phyloP scores from a whole-genome alignment of 495 filamentous ascomycete species.

The Penicillium antarcticum region DNA sequence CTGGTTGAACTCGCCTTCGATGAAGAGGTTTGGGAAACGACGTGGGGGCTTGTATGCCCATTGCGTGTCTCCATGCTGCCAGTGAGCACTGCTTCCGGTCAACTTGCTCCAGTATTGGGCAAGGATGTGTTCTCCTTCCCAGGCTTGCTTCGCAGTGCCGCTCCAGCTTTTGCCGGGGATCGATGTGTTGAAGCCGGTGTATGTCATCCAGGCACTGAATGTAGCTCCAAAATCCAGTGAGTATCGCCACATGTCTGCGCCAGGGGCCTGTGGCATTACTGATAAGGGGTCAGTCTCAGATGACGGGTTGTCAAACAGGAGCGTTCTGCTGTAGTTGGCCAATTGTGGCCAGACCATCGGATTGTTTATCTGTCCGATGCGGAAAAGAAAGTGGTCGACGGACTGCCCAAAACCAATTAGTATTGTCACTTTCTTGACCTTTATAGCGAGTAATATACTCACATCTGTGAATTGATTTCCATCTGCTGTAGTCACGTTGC shows the following conservation, averaged over 20 bases:
- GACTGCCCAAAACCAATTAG: slow-evolving; percentile 37
- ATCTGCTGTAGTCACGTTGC: slow-evolving; percentile 37
- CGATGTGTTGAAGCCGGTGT: slow-evolving; percentile 46
- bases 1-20: slow-evolving; percentile 63
- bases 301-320: slow-evolving; percentile 31
- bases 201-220: slow-evolving; percentile 58
- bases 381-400: slow-evolving; percentile 54
- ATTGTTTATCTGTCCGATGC: slow-evolving; percentile 54
- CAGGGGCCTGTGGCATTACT: slow-evolving; percentile 57
- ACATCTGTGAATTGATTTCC: slow-evolving; percentile 35
- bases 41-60: slow-evolving; percentile 35
- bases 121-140: slow-evolving; percentile 63
- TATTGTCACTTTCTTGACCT: background rate
- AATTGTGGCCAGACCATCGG: slow-evolving; percentile 52
- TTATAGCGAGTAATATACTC: slow-evolving; percentile 3
- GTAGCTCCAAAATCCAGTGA: slow-evolving; percentile 60
- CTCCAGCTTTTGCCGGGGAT: slow-evolving; percentile 50
- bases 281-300: slow-evolving; percentile 38
- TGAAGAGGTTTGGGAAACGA: slow-evolving; percentile 60
- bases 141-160: slow-evolving; percentile 57
- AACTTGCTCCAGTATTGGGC: slow-evolving; percentile 66
- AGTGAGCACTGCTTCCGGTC: slow-evolving; percentile 61
- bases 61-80: slow-evolving; percentile 58
- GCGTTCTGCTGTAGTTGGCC: slow-evolving; percentile 55
- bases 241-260: slow-evolving; percentile 64